Evolutionary conservation across 306 rosid genomes (phyloP).

Genomic region (Fragaria iinumae): DNA sequence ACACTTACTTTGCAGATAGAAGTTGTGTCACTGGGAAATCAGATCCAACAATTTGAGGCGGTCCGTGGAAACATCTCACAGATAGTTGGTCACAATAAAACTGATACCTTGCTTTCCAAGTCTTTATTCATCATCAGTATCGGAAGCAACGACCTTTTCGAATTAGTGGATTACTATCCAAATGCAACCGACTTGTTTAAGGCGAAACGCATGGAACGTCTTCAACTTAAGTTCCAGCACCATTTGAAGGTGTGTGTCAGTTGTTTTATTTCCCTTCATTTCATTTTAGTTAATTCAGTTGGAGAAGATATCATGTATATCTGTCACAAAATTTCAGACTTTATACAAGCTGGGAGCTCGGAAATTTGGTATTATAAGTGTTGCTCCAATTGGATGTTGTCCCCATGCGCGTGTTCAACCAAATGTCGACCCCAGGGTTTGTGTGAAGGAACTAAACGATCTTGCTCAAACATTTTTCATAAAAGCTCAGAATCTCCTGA

Average conservation of each 20-base stretch:
- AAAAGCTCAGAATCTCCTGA: not conserved
- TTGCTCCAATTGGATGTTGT: constrained; percentile 49
- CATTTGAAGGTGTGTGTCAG: constrained; percentile 32
- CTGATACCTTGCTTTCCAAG: constrained; percentile 21
- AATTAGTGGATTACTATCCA: not conserved
- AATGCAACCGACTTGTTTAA: not conserved
- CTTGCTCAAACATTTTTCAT: constrained; percentile 20
- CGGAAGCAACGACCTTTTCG: constrained; percentile 48
- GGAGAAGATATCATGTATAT: not conserved
- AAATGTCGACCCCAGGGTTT: constrained; percentile 16
- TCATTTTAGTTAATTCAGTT: not conserved
- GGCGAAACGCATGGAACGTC: not conserved
- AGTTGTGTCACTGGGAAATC: constrained; percentile 33
- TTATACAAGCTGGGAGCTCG: constrained; percentile 46
- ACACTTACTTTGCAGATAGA: constrained; percentile 28
- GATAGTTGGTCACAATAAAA: constrained; percentile 15
- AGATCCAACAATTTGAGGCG: constrained; percentile 41
- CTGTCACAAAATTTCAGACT: constrained; percentile 17
- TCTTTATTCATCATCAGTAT: constrained; percentile 45
- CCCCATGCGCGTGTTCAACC: constrained; percentile 18
- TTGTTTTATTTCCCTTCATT: not conserved
- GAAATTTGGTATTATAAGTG: constrained; percentile 45
- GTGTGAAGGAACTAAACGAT: constrained; percentile 29
- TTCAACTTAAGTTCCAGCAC: constrained; percentile 18
- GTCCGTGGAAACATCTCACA: constrained; percentile 23